Conservation (phyloP, 352 stramenopile genomes). For the Phytophthora cryptogea region DNA sequence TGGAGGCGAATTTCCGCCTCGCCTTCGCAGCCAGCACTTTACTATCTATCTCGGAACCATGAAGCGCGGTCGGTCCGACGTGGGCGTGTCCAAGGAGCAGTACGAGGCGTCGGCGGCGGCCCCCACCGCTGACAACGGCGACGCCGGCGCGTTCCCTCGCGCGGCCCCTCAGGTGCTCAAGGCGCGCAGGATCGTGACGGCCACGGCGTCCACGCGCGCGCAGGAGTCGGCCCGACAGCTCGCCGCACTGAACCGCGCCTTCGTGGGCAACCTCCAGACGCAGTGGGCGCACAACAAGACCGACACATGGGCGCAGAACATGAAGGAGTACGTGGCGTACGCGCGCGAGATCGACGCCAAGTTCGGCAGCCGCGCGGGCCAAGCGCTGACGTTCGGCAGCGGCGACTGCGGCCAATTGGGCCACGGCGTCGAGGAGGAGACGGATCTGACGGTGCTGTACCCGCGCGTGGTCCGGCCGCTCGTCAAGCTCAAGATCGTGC, state of each 20-base stretch:
- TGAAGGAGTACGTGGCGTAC: constrained; percentile 81
- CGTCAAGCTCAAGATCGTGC: constrained; percentile 48
- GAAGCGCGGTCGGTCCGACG: constrained; percentile 74
- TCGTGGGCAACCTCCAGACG: constrained; percentile 57
- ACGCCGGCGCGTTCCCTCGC: constrained; percentile 31
- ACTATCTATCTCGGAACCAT: constrained; percentile 23
- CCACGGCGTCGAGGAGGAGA: constrained; percentile 83
- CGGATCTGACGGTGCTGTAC: constrained; percentile 79
- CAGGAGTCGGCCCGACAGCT: constrained; percentile 62
- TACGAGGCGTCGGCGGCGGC: constrained; percentile 50
- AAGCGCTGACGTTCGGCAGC: constrained; percentile 85
- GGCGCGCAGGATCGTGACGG: constrained; percentile 46
- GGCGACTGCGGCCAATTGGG: constrained; percentile 95
- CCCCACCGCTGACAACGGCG: constrained; percentile 1
- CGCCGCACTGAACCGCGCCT: constrained; percentile 71
- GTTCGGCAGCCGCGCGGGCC: constrained; percentile 50
- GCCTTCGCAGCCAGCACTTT: no score
- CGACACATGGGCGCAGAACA: constrained; percentile 75
- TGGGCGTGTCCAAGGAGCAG: constrained; percentile 76
- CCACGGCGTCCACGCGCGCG: constrained; percentile 26
- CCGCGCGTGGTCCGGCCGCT: constrained; percentile 60
- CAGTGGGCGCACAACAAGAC: constrained; percentile 69
- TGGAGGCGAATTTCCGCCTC: no score
- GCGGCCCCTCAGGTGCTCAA: constrained; percentile 56
- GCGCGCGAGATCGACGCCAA: constrained; percentile 63